Conservation (phyloP, 23 red algal genomes). For the Chondrus crispus region DNA sequence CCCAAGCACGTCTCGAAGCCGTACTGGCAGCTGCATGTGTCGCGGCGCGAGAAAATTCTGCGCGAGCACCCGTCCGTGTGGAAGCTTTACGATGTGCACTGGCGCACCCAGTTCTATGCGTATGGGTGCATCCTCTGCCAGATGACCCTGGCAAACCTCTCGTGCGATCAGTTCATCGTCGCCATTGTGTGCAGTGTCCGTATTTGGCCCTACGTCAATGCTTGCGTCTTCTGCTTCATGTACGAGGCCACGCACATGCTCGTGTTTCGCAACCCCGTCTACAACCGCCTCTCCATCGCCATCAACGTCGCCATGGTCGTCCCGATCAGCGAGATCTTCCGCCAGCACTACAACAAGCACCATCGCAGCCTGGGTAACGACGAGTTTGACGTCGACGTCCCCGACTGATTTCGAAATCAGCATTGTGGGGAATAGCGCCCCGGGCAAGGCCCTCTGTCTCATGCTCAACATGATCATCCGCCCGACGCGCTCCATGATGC, state of each 20-base stretch:
- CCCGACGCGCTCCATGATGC: conserved; percentile 23
- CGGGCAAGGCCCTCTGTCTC: conserved; percentile 65
- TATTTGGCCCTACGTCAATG: conserved; percentile 73
- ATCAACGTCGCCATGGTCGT: conserved; percentile 61
- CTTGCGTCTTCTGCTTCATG: conserved; percentile 49
- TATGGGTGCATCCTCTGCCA: conserved; percentile 49
- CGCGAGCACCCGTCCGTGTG: conserved; percentile 43
- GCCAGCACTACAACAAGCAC: conserved; percentile 72
- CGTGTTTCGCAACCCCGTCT: conserved; percentile 36
- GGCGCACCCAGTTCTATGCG: conserved; percentile 44
- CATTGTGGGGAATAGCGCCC: conserved; percentile 47
- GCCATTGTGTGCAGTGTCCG: conserved; percentile 14
- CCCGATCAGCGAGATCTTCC: conserved; percentile 67
- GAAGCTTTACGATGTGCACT: conserved; percentile 48
- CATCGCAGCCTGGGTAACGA: conserved; percentile 58
- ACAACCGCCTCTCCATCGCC: conserved; percentile 52
- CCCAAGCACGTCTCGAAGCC: too few relatives aligned
- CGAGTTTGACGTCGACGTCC: conserved; percentile 66
- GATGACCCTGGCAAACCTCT: neutral
- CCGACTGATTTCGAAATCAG: conserved; percentile 56
- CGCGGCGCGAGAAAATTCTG: conserved; percentile 34
- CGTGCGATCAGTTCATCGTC: neutral
- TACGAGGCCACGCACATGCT: conserved; percentile 86
- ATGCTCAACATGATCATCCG: conserved; percentile 45
- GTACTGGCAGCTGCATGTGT: conserved; percentile 49